phyloP scores from a whole-genome alignment of 345 rosid genomes.

The Fremontodendron californicum region DNA sequence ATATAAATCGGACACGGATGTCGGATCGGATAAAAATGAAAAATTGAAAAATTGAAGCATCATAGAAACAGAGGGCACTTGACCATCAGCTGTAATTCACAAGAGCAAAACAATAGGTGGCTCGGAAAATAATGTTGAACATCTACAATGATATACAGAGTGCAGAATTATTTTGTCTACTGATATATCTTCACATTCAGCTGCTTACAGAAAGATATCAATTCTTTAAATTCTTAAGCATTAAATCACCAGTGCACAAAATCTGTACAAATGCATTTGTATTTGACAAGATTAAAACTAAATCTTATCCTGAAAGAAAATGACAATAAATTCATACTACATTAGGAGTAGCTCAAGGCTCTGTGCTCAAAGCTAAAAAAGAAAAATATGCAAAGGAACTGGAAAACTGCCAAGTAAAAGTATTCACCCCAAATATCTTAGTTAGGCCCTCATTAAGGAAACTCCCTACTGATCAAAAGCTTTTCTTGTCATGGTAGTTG shows the following conservation, averaged over 20 bases:
- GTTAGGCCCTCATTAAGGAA: too few species aligned
- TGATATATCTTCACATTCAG: neutral
- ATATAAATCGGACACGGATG: too few species aligned
- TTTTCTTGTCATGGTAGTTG: neutral
- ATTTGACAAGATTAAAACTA: neutral
- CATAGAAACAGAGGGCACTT: neutral
- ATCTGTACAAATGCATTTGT: neutral
- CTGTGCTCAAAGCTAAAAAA: neutral
- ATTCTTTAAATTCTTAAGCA: neutral
- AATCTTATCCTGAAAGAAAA: neutral
- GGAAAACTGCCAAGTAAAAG: neutral
- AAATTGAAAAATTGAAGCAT: too few species aligned
- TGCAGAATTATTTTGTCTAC: neutral
- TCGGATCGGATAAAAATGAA: too few species aligned
- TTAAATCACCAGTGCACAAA: neutral
- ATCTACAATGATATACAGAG: neutral
- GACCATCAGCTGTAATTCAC: neutral
- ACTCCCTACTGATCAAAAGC: neutral
- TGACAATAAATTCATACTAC: neutral
- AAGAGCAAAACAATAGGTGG: too few species aligned
- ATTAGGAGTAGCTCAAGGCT: neutral
- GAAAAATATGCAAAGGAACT: neutral
- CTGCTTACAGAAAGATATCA: neutral
- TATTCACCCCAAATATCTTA: too few species aligned
- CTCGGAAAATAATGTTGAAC: neutral